Conservation (phyloP, 768 basidiomycete species). For the Russula foetens region DNA sequence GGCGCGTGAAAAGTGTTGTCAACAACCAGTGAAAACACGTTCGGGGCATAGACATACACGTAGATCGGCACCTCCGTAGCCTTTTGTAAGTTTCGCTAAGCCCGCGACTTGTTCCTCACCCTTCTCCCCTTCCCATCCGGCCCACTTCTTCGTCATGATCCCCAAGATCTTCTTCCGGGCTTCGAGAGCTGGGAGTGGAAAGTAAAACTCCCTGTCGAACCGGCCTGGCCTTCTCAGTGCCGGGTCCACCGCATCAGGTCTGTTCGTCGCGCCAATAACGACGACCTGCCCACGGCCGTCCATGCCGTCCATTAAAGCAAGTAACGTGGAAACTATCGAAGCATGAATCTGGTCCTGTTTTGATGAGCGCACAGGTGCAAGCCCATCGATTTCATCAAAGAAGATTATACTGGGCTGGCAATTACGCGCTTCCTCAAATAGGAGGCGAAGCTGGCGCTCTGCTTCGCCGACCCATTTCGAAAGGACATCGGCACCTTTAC, state of each 20-base stretch:
- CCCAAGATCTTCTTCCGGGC: conserved; percentile 83
- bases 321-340: conserved; percentile 89
- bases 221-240: conserved; percentile 89
- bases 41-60: conserved; percentile 47
- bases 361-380: conserved; percentile 95
- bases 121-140: conserved; percentile 59
- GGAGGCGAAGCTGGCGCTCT: conserved; percentile 85
- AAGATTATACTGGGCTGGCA: conserved; percentile 97
- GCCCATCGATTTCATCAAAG: conserved; percentile 98
- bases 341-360: conserved; percentile 99
- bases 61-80: conserved; percentile 95
- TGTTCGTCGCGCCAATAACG: conserved; percentile 95
- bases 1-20: conserved; percentile 22
- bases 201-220: conserved; percentile 98
- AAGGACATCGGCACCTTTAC: conserved; percentile 95
- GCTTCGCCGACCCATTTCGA: conserved; percentile 99
- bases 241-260: conserved; percentile 97
- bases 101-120: conserved; percentile 47
- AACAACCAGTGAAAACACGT: conserved; percentile 6
- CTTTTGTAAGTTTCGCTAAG: conserved; percentile 86
- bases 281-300: conserved; percentile 96
- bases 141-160: conserved; percentile 90
- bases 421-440: conserved; percentile 92
- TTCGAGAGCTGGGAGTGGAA: conserved; percentile 76
- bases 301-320: conserved; percentile 99